Percentiles rank a stretch among this genome's conserved stretches.
Conservation (phyloP, 345 rosid species). For the Dipteronia dyeriana region DNA sequence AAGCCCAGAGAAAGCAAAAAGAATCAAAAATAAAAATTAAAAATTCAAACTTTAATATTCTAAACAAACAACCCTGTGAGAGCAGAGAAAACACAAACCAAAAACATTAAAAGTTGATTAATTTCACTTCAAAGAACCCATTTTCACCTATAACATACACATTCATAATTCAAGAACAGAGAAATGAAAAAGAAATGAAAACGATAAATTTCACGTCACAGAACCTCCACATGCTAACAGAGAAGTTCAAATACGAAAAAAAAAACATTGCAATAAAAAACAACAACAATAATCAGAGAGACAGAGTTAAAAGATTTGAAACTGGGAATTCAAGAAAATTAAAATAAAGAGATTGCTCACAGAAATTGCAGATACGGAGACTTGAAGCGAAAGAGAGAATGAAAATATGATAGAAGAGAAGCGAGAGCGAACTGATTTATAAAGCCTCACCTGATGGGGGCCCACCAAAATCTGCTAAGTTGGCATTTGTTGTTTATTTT, state of each 20-base stretch:
- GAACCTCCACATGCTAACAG: too few species aligned
- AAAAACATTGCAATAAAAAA: neutral
- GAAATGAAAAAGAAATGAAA: too few species aligned
- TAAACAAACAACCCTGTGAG: too few species aligned
- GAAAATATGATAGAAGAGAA: neutral
- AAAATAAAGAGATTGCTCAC: slow-evolving; percentile 22
- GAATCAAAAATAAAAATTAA: neutral
- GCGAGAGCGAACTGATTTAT: neutral
- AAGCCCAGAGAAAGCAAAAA: neutral
- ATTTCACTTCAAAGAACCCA: too few species aligned
- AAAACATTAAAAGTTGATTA: too few species aligned
- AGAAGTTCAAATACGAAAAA: neutral
- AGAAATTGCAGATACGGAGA: neutral
- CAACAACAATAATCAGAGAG: neutral
- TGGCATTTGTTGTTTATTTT: neutral
- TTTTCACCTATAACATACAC: slow-evolving; percentile 32
- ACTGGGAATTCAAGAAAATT: neutral
- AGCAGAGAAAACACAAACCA: too few species aligned
- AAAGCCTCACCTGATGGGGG: slow-evolving; percentile 19
- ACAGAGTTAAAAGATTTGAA: neutral
- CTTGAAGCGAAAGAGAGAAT: neutral
- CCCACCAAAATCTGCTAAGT: slow-evolving; percentile 19
- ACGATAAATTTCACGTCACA: too few species aligned
- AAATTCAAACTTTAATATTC: too few species aligned
- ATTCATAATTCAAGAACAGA: slow-evolving; percentile 5